A percentile compares a stretch with the other conserved stretches of the same genome.
These are phyloP conservation scores for Crithidia sp. DNA, from an alignment of 208 protist species.

Conservation along the genomic window DNA sequence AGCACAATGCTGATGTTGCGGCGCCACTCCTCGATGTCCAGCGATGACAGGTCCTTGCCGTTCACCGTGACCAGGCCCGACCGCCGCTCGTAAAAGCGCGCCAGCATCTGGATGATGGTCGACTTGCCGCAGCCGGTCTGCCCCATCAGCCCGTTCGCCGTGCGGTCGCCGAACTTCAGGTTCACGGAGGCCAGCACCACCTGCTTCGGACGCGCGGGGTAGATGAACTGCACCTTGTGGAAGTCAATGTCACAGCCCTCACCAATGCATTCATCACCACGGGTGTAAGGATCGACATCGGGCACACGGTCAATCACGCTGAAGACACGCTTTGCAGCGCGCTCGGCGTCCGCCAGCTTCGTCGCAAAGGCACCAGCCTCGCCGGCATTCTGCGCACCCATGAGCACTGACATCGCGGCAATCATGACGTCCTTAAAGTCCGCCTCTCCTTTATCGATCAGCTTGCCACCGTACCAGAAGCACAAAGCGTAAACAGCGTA, in stretches of 20 bases:
- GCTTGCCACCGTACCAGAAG: slow-evolving; percentile 84
- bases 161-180: slow-evolving; percentile 36
- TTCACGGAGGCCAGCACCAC: slow-evolving; percentile 54
- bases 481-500: slow-evolving; percentile 56
- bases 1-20: slow-evolving; percentile 73
- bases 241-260: slow-evolving; percentile 55
- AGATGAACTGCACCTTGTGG: slow-evolving; percentile 60
- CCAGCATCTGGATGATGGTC: slow-evolving; percentile 81
- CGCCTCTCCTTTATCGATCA: slow-evolving; percentile 65
- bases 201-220: slow-evolving; percentile 61
- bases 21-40: slow-evolving; percentile 70
- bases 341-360: slow-evolving; percentile 51
- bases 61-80: slow-evolving; percentile 65
- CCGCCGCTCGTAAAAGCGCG: slow-evolving; percentile 76
- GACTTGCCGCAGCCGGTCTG: slow-evolving; percentile 85
- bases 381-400: slow-evolving; percentile 54
- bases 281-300: slow-evolving; percentile 50
- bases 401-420: slow-evolving; percentile 46
- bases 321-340: slow-evolving; percentile 59
- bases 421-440: slow-evolving; percentile 58
- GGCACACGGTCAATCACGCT: slow-evolving; percentile 76
- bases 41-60: slow-evolving; percentile 45
- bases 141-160: slow-evolving; percentile 75
- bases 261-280: slow-evolving; percentile 46
- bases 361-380: slow-evolving; percentile 69